A percentile compares a stretch with the other conserved stretches of the same genome.
phyloP scores from a whole-genome alignment of 2,329 filamentous ascomycete genomes.

The Diplodia seriata region DNA sequence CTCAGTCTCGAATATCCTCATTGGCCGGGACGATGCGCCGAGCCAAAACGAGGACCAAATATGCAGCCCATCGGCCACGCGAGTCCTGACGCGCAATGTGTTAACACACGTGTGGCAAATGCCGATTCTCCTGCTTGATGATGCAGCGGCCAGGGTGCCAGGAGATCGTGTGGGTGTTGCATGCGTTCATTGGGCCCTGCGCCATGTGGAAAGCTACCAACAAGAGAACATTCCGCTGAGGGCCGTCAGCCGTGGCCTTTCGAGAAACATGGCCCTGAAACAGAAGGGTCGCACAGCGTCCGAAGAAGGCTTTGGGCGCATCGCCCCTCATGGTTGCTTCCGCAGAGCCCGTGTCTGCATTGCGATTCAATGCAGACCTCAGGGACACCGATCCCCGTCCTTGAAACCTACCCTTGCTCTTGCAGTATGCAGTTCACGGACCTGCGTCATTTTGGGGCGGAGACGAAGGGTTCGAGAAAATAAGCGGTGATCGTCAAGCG shows the following conservation, averaged over 20 bases:
- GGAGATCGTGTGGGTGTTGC: neutral
- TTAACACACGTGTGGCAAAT: conserved; percentile 6
- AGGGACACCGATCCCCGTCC: conserved; percentile 10
- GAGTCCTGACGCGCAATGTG: conserved; percentile 10
- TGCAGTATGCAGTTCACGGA: conserved; percentile 26
- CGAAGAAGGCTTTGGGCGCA: conserved; percentile 6
- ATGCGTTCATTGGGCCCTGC: conserved; percentile 2
- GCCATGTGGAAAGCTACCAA: neutral
- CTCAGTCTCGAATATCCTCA: neutral
- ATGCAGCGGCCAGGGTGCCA: conserved; percentile 6
- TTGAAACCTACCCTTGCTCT: conserved; percentile 24
- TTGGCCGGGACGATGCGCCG: conserved; percentile 11
- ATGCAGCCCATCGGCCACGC: conserved; percentile 1
- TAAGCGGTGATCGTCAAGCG: conserved; percentile 5
- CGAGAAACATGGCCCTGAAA: conserved; percentile 23
- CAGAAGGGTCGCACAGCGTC: conserved; percentile 18
- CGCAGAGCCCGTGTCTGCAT: neutral
- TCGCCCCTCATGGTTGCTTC: neutral
- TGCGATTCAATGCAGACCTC: conserved; percentile 15
- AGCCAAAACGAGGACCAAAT: neutral
- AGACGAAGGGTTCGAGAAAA: conserved; percentile 18
- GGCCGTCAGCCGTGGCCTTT: neutral
- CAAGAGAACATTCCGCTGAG: neutral
- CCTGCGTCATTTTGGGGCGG: conserved; percentile 27
- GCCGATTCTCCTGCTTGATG: conserved; percentile 7